These are phyloP conservation scores for Yamadazyma triangularis DNA, from an alignment of 1,139 yeast species.

Conservation along the genomic window DNA sequence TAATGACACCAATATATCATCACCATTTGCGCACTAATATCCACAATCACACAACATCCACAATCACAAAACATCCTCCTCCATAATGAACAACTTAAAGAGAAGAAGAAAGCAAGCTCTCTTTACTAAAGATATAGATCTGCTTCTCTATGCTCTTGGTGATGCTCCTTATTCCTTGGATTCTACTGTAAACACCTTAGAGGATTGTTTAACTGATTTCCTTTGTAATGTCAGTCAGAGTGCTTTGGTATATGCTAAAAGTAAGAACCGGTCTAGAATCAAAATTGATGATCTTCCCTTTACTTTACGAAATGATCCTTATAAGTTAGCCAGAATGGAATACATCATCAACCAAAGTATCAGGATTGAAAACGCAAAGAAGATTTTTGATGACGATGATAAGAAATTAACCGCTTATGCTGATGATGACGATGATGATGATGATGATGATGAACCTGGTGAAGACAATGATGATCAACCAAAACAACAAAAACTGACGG, in stretches of 20 bases:
- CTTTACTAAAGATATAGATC: constrained; percentile 65
- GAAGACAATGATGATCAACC: constrained; percentile 10
- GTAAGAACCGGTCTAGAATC: constrained; percentile 61
- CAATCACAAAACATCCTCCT: too few species aligned
- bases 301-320: constrained; percentile 76
- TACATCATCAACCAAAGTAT: constrained; percentile 73
- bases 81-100: constrained; percentile 13
- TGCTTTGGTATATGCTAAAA: constrained; percentile 19
- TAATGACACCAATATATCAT: too few species aligned
- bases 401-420: constrained; percentile 13
- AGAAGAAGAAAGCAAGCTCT: constrained; percentile 34
- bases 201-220: constrained; percentile 78
- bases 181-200: constrained; percentile 73
- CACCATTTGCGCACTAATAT: too few species aligned
- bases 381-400: constrained; percentile 65
- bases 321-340: constrained; percentile 78
- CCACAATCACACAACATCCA: too few species aligned
- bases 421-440: constrained; percentile 44
- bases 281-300: constrained; percentile 87
- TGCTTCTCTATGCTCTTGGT: constrained; percentile 79
- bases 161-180: constrained; percentile 77
- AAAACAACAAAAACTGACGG: constrained; percentile 7
- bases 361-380: constrained; percentile 74
- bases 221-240: constrained; percentile 52
- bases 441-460: constrained; percentile 8